These are phyloP conservation scores for Calonectria montana DNA, from an alignment of 2,329 filamentous ascomycete species.

Conservation along the genomic window DNA sequence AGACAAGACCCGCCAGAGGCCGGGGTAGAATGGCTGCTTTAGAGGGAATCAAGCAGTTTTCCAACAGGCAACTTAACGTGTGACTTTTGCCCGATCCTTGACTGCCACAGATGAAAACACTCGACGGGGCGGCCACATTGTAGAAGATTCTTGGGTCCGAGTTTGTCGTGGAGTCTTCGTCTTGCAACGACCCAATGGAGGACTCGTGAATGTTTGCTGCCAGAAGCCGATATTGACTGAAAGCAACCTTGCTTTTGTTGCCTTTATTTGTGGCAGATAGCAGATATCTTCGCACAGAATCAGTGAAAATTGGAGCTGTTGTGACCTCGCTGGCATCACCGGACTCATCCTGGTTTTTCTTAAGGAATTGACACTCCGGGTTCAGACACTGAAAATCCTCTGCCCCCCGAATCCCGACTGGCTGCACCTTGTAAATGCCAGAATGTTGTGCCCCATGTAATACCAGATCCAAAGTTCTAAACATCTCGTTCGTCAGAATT, in stretches of 20 bases:
- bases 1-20: slow-evolving; percentile 70
- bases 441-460: background rate
- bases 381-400: background rate
- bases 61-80: slow-evolving; percentile 65
- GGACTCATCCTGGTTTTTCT: background rate
- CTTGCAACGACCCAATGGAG: background rate
- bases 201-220: background rate
- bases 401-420: background rate
- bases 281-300: background rate
- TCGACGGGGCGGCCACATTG: slow-evolving; percentile 64
- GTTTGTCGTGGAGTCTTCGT: background rate
- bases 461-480: background rate
- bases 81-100: slow-evolving; percentile 75
- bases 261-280: background rate
- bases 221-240: slow-evolving; percentile 5
- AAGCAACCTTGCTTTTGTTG: background rate
- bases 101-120: slow-evolving; percentile 72
- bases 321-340: background rate
- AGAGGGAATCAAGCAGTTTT: slow-evolving; percentile 65
- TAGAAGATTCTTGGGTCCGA: slow-evolving; percentile 51
- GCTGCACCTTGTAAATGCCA: background rate
- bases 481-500: background rate
- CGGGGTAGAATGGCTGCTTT: slow-evolving; percentile 57
- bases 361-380: background rate
- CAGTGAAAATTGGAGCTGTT: background rate